Evolutionary conservation across 1,284 basidiomycete genomes (phyloP), one percentile per base, ranked within the genome.

Genomic region (Ustilago loliicola): DNA sequence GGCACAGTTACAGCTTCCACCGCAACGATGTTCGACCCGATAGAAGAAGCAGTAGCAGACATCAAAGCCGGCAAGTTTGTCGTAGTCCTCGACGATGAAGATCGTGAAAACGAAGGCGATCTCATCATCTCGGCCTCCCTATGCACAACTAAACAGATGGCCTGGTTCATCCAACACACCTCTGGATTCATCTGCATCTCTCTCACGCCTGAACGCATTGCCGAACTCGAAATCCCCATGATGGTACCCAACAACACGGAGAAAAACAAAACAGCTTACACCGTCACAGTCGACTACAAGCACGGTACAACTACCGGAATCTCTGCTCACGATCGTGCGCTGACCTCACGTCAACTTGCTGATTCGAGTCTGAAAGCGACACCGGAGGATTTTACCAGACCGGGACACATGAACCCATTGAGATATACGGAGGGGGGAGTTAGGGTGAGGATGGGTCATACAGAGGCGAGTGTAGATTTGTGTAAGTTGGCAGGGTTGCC

Each of bases 301-400:
- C 89, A 93, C 80, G 94, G 94, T 92, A 96, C 94, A 1, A 92
- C 94, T 0, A 99, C 97, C 10, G 97, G 97, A 38, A 99, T 99
- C 82, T 97, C 95, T 54, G 96, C 97, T 3, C 92, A 95, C 87
- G 96, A 99, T 88, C 92, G 97, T 67, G 92, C 94, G 7, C 89
- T 96, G 64, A 96, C 95, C 9, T 93, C 90, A 0, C 91, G 93
- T 47, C 92, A 93, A 64, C 91, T 98, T 34, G 93, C 95, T 0
- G 79, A 82, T 34, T 25, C 47, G 0, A 21, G 36, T 6, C 56
- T 73, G 10, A 47, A 53, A 3, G 81, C 81, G 2, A 61, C 25
- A 58, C 48, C 72, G n/a, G 88, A 89, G 7, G 93, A 97, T 81
- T 98, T 99, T 86, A 91, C 91, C 2, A 91, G 96, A 32, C 97